Percentiles rank a stretch among this genome's conserved stretches.
These are phyloP conservation scores for Leccinum fuscescens DNA, from an alignment of 1,284 basidiomycete species.

Conservation along the genomic window DNA sequence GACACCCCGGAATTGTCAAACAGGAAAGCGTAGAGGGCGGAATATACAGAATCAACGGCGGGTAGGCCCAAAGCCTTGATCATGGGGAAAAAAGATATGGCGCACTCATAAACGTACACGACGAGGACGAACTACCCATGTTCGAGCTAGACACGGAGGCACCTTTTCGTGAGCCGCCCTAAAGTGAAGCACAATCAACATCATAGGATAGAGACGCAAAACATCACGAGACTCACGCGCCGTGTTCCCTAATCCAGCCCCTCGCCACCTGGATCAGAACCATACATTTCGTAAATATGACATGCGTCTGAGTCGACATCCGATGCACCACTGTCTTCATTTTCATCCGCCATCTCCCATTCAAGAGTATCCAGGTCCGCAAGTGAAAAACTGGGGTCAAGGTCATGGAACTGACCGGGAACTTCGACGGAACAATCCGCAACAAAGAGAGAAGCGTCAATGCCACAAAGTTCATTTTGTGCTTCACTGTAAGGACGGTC, in stretches of 20 bases:
- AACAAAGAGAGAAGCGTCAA: not conserved
- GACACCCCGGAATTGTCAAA: not conserved
- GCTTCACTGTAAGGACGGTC: not conserved
- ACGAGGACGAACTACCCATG: not conserved
- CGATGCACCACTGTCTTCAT: not conserved
- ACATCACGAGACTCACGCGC: not conserved
- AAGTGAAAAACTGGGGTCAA: not conserved
- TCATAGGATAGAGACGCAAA: not conserved
- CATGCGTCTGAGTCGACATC: not conserved
- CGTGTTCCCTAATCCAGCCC: not conserved
- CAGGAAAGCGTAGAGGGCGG: not conserved
- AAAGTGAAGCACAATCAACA: not conserved
- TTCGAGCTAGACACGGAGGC: not conserved
- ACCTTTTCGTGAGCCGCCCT: not conserved
- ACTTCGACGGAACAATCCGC: not conserved
- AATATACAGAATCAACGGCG: not conserved
- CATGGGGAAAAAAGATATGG: not conserved
- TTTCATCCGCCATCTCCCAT: not conserved
- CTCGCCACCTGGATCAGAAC: not conserved
- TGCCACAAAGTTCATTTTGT: not conserved
- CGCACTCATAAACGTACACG: too few relatives aligned
- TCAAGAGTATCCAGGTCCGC: not conserved
- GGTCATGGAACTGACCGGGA: not conserved
- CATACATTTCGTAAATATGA: not conserved
- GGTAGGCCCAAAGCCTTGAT: not conserved